A percentile compares a stretch with the other conserved stretches of the same genome.
Conservation (phyloP, 345 rosid genomes). For the Turnera subulata region DNA sequence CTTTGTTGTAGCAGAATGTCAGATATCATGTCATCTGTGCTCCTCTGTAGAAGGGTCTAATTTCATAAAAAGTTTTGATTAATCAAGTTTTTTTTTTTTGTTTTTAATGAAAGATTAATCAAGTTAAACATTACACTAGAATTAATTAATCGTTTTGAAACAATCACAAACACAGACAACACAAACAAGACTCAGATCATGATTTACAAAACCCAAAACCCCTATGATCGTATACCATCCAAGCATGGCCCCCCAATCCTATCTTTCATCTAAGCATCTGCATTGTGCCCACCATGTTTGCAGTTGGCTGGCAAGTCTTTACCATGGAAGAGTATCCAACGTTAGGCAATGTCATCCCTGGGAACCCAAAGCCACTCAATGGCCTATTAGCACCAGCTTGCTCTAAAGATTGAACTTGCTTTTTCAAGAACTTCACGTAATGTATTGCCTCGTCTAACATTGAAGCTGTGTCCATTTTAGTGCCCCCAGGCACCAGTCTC, state of each 20-base stretch:
- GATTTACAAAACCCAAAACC: slow-evolving; percentile 7
- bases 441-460: slow-evolving; percentile 95
- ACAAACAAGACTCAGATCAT: background rate
- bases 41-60: too few relatives aligned
- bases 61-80: too few relatives aligned
- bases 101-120: too few relatives aligned
- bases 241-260: slow-evolving; percentile 50
- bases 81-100: too few relatives aligned
- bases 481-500: slow-evolving; percentile 97
- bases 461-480: slow-evolving; percentile 92
- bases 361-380: slow-evolving; percentile 24
- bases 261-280: slow-evolving; percentile 49
- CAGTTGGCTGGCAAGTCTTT: slow-evolving; percentile 49
- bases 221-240: slow-evolving; percentile 21
- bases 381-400: slow-evolving; percentile 51
- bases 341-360: slow-evolving; percentile 30
- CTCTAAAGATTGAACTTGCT: slow-evolving; percentile 74
- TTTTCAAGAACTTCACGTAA: slow-evolving; percentile 83
- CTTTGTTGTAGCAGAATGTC: too few relatives aligned
- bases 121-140: too few relatives aligned
- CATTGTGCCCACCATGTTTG: slow-evolving; percentile 45
- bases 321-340: slow-evolving; percentile 35
- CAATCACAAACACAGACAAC: background rate
- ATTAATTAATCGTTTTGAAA: too few relatives aligned
- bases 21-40: too few relatives aligned